Base-by-base conservation (phyloP, 1,284 basidiomycete species). In the Moesziomyces sp. region DNA sequence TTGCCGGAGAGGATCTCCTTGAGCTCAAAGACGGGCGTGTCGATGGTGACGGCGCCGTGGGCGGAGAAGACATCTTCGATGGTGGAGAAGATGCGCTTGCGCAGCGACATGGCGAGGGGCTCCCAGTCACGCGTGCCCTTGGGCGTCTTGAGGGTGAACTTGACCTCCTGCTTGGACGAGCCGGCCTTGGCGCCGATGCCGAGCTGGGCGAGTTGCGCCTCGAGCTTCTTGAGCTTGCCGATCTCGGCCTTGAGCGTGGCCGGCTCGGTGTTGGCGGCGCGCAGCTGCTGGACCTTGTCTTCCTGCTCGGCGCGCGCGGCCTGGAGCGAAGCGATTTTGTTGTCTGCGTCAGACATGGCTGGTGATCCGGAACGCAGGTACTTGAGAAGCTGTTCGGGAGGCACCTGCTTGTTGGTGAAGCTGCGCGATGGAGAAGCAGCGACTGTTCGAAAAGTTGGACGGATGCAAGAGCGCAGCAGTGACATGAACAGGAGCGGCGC, bases 21-120 rank as follows among this genome's bases (percentile, higher is more conserved):
- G 70, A 96, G 90, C 87, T 99, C 96, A 81, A 99, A 98, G 19
- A 98, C 94, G 61, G 96, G 96, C 2, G 96, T 99, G 85, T 99
- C 96, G 68, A 99, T 93, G 68, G 93, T 94, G 61, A 91, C 89
- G 3, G 91, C 96, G 40, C 97, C 96, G 83, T 92, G 97, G 16
- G 90, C 89, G 58, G 93, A 90, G 85, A 99, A 99, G 70, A 91
- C 90, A 5, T 91, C 89, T 83, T 93, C 92, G 77, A 99, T 92
- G 54, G 91, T 93, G 43, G 88, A 87, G 83, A 98, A 96, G 82
- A 99, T 92, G 85, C 92, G 90, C 80, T 93, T 91, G 63, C 96
- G 90, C 74, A 97, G 90, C 82, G 92, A 90, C 89, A 97, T 97
- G 82, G 97, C 93, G n/a, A 89, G 88, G 6, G 96, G 93, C 60